phyloP scores from a whole-genome alignment of 2,329 filamentous ascomycete genomes.

The Pseudogymnoascus pannorum region DNA sequence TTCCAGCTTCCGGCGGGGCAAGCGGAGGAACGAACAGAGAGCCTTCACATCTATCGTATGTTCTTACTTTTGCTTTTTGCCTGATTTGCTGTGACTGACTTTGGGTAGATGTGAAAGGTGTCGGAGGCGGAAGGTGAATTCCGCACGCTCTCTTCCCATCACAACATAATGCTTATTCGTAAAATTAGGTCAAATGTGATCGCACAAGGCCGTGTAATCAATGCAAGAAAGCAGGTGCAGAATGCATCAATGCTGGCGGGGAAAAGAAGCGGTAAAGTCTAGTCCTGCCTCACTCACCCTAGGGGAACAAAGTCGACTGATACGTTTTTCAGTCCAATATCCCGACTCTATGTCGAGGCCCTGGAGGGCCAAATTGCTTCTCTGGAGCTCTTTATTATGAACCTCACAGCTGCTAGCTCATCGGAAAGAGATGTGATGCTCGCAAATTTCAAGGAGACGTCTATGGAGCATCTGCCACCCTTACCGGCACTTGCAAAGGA shows the following conservation, averaged over 20 bases:
- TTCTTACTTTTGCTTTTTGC: background rate
- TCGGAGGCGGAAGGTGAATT: conserved; percentile 35
- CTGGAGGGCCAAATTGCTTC: conserved; percentile 41
- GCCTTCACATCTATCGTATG: conserved; percentile 5
- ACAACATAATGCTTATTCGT: conserved; percentile 9
- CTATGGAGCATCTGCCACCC: conserved; percentile 14
- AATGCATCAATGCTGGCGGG: conserved; percentile 35
- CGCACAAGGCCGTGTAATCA: conserved; percentile 43
- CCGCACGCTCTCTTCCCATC: background rate
- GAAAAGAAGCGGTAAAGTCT: conserved; percentile 35
- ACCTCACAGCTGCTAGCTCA: conserved; percentile 35
- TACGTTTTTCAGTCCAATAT: conserved; percentile 32
- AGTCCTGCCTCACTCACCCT: background rate
- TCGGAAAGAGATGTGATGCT: conserved; percentile 37
- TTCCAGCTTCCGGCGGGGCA: background rate
- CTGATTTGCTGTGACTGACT: background rate
- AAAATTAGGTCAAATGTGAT: conserved; percentile 46
- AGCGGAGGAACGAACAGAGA: conserved; percentile 8
- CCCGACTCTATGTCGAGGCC: conserved; percentile 40
- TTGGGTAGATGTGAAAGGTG: conserved; percentile 36
- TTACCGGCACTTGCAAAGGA: conserved; percentile 6
- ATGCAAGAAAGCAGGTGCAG: conserved; percentile 37
- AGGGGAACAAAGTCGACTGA: background rate
- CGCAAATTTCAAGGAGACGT: conserved; percentile 28
- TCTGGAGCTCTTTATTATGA: conserved; percentile 39